Evolutionary conservation across 192 early-diverging fungal genomes (phyloP).

Genomic region (Spizellomyces punctatus): DNA sequence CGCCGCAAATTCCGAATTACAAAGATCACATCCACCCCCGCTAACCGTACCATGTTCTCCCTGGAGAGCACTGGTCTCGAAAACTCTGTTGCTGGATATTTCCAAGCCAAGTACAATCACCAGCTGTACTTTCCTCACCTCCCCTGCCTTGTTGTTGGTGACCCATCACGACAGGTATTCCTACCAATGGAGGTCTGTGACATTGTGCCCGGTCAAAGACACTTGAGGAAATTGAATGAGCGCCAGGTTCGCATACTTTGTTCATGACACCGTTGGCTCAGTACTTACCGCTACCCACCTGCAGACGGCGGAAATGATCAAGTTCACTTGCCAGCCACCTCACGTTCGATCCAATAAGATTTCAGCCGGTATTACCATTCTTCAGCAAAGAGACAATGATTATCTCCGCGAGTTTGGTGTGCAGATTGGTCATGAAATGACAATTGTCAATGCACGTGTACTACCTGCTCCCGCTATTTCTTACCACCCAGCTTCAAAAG

Average conservation of each 20-base stretch:
- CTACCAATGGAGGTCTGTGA: constrained; percentile 92
- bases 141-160: constrained; percentile 73
- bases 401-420: constrained; percentile 81
- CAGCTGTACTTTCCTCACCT: constrained; percentile 75
- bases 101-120: constrained; percentile 70
- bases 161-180: constrained; percentile 60
- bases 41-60: constrained; percentile 71
- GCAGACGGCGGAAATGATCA: constrained; percentile 95
- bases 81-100: constrained; percentile 79
- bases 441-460: constrained; percentile 73
- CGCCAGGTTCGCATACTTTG: constrained; percentile 43
- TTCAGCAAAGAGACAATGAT: constrained; percentile 71
- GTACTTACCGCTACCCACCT: background rate
- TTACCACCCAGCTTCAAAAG: constrained; percentile 67
- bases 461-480: constrained; percentile 77
- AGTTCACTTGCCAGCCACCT: constrained; percentile 84
- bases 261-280: background rate
- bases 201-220: constrained; percentile 80
- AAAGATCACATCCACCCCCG: constrained; percentile 67
- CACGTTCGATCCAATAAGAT: constrained; percentile 85
- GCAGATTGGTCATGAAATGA: constrained; percentile 64
- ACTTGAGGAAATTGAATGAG: constrained; percentile 81
- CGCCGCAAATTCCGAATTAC: constrained; percentile 74
- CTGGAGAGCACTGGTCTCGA: constrained; percentile 48
- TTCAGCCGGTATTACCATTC: constrained; percentile 65